Evolutionary conservation across 805 yeast species (phyloP).

Genomic region (Suhomyces sp.): DNA sequence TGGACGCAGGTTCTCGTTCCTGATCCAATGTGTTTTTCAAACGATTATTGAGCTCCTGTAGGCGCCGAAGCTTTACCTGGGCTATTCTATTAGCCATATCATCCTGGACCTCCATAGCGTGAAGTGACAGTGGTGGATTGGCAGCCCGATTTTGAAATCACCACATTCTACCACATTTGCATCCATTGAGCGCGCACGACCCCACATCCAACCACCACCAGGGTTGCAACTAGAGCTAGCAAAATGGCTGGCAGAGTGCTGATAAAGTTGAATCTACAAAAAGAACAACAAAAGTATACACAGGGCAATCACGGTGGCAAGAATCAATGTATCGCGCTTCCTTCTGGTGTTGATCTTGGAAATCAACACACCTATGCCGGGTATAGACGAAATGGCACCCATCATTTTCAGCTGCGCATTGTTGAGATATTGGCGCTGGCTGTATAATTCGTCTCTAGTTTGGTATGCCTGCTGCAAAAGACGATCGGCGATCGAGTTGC

Average conservation of each 20-base stretch:
- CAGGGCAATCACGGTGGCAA: conserved; percentile 67
- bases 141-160: neutral
- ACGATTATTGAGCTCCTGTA: conserved; percentile 36
- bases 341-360: conserved; percentile 83
- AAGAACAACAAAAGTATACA: conserved; percentile 66
- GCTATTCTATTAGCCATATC: conserved; percentile 40
- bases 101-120: neutral
- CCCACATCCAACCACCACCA: neutral
- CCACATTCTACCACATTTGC: conserved; percentile 1
- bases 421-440: conserved; percentile 64
- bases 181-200: neutral
- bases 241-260: neutral
- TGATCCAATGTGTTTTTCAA: conserved; percentile 49
- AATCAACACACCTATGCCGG: conserved; percentile 77
- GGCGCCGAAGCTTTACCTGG: conserved; percentile 47
- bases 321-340: conserved; percentile 81
- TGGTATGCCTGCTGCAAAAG: conserved; percentile 82
- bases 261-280: neutral
- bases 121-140: neutral
- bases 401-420: conserved; percentile 63
- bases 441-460: conserved; percentile 78
- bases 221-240: neutral
- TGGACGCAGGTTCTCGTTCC: conserved; percentile 40
- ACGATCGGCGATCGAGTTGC: conserved; percentile 74
- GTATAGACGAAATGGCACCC: conserved; percentile 63